These are phyloP conservation scores for Scytalidium lignicola DNA, from an alignment of 2,329 filamentous ascomycete genomes.

Conservation along the genomic window DNA sequence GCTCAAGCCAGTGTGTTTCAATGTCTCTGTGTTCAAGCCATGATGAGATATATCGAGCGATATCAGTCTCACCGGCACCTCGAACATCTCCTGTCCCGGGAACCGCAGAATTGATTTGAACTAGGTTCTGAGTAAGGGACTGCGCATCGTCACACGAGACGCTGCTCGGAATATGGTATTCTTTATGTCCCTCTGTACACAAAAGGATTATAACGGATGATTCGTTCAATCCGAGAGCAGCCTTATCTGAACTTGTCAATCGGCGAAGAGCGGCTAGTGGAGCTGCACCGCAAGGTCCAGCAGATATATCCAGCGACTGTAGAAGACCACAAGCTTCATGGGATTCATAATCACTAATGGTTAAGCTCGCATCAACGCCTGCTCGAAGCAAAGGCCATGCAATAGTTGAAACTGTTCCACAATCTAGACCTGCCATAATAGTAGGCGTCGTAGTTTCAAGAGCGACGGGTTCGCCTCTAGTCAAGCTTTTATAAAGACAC, in stretches of 20 bases:
- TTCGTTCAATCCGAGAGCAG: conserved; percentile 31
- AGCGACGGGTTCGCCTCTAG: conserved; percentile 32
- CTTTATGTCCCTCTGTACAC: conserved; percentile 58
- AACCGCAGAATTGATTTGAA: conserved; percentile 45
- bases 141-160: conserved; percentile 38
- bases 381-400: conserved; percentile 39
- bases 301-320: conserved; percentile 29
- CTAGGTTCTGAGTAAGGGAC: conserved; percentile 37
- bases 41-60: conserved; percentile 40
- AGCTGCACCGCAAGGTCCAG: conserved; percentile 47
- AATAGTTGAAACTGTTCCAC: conserved; percentile 41
- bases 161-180: conserved; percentile 41
- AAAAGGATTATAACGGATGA: conserved; percentile 60
- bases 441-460: conserved; percentile 28
- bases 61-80: conserved; percentile 40
- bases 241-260: conserved; percentile 25
- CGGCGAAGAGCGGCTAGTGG: conserved; percentile 51
- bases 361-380: conserved; percentile 37
- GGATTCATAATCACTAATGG: conserved; percentile 37
- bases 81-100: conserved; percentile 35
- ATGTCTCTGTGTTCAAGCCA: conserved; percentile 49
- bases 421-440: conserved; percentile 47
- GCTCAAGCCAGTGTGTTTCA: conserved; percentile 45
- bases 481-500: conserved; percentile 42
- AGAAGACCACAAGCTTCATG: conserved; percentile 37